Percentiles rank a stretch among this genome's conserved stretches.
These are phyloP conservation scores for Aspergillus bertholletiae DNA, from an alignment of 495 filamentous ascomycete species.

Conservation along the genomic window DNA sequence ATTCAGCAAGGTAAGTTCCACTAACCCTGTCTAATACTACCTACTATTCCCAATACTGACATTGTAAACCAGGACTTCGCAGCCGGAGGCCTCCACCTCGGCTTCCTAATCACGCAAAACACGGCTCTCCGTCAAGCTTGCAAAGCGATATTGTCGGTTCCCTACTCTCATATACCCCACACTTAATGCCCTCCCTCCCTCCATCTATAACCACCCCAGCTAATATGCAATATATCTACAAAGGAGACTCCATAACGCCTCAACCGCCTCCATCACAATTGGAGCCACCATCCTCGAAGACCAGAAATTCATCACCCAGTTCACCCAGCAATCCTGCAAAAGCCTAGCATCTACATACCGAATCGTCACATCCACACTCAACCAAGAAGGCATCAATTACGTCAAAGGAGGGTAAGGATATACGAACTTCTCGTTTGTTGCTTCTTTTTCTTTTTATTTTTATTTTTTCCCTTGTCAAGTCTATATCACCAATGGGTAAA, in stretches of 20 bases:
- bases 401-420: conserved; percentile 28
- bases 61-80: conserved; percentile 46
- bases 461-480: too few relatives aligned
- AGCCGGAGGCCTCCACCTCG: conserved; percentile 51
- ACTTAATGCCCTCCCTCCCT: neutral
- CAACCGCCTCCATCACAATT: conserved; percentile 30
- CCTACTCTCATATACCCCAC: neutral
- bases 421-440: neutral
- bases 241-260: conserved; percentile 35
- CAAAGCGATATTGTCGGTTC: conserved; percentile 24
- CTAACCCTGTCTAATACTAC: neutral
- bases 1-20: conserved; percentile 42
- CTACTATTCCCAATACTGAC: neutral
- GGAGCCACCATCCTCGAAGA: conserved; percentile 37
- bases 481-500: too few relatives aligned
- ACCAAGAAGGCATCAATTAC: conserved; percentile 29
- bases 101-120: conserved; percentile 45
- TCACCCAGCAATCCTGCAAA: conserved; percentile 21
- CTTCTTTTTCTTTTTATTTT: neutral
- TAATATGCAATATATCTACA: too few relatives aligned
- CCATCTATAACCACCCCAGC: neutral
- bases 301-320: conserved; percentile 24
- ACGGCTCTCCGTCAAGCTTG: conserved; percentile 24
- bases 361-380: conserved; percentile 21
- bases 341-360: conserved; percentile 25